A percentile compares a stretch with the other conserved stretches of the same genome.
phyloP scores from a whole-genome alignment of 176 grass and related monocot genomes.

The Zoysia pacifica region DNA sequence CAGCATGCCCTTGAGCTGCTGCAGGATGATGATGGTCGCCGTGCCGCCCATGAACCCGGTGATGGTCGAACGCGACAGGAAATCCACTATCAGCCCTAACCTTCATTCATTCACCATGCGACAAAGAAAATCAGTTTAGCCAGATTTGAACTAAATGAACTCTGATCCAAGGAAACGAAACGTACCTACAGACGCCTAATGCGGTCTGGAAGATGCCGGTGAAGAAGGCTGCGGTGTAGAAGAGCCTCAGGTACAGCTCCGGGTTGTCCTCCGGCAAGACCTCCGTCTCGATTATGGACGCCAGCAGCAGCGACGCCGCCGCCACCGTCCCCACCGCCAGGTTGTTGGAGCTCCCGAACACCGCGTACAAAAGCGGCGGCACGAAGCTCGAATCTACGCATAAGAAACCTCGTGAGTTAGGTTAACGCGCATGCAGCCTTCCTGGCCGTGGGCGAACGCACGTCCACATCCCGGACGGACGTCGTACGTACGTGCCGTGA shows the following conservation, averaged over 20 bases:
- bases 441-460: background rate
- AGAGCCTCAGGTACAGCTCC: constrained; percentile 62
- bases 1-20: constrained; percentile 92
- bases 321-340: constrained; percentile 93
- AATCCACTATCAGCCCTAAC: constrained; percentile 90
- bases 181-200: constrained; percentile 73
- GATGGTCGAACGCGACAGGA: constrained; percentile 87
- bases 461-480: background rate
- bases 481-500: too few relatives aligned
- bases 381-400: constrained; percentile 85
- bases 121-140: background rate
- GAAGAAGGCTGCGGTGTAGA: constrained; percentile 95
- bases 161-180: too few relatives aligned
- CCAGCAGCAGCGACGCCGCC: constrained; percentile 79
- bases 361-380: constrained; percentile 83
- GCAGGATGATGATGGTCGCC: constrained; percentile 85
- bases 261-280: constrained; percentile 48
- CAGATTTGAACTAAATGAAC: too few relatives aligned
- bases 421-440: background rate
- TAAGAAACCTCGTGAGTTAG: background rate
- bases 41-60: constrained; percentile 97
- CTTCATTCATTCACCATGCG: constrained; percentile 31
- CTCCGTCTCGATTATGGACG: constrained; percentile 63
- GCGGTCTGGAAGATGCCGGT: constrained; percentile 81
- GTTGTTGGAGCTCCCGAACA: constrained; percentile 92